These are phyloP conservation scores for Pseudomassariella vexata DNA, from an alignment of 2,329 filamentous ascomycete species.

Conservation along the genomic window DNA sequence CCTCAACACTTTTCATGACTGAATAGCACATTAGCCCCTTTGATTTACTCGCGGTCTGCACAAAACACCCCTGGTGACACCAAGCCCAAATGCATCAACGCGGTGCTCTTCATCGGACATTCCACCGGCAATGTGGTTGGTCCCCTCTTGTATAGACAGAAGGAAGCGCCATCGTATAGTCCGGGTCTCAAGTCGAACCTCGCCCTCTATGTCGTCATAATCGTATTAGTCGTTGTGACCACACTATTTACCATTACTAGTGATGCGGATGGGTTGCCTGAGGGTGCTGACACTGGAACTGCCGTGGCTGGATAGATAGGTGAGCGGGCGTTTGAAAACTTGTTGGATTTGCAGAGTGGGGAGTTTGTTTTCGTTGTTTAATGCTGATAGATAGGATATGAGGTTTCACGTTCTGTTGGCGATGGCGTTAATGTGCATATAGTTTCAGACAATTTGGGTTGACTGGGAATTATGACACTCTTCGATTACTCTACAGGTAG, in stretches of 20 bases:
- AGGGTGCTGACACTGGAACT: constrained; percentile 15
- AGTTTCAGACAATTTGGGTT: too few relatives aligned
- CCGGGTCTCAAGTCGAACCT: constrained; percentile 56
- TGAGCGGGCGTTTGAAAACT: constrained; percentile 50
- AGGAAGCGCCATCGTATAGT: constrained; percentile 49
- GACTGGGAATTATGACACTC: too few relatives aligned
- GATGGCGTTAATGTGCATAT: too few relatives aligned
- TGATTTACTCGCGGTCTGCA: constrained; percentile 56
- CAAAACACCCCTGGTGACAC: constrained; percentile 65
- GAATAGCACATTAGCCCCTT: constrained; percentile 37
- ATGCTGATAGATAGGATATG: too few relatives aligned
- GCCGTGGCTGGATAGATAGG: constrained; percentile 23
- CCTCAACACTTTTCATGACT: background rate
- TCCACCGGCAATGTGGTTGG: constrained; percentile 63
- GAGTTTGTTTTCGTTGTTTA: constrained; percentile 54
- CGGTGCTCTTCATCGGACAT: constrained; percentile 58
- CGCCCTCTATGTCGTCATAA: constrained; percentile 54
- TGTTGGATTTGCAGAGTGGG: constrained; percentile 56
- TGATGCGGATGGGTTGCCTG: constrained; percentile 30
- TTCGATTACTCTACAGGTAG: too few relatives aligned
- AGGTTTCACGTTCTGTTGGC: too few relatives aligned
- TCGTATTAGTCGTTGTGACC: constrained; percentile 36
- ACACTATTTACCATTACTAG: constrained; percentile 11
- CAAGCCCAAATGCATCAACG: constrained; percentile 62
- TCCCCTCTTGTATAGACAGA: constrained; percentile 57